A percentile compares a stretch with the other conserved stretches of the same genome.
Conservation (phyloP, 176 grass and related monocot genomes). For the Puya raimondii region DNA sequence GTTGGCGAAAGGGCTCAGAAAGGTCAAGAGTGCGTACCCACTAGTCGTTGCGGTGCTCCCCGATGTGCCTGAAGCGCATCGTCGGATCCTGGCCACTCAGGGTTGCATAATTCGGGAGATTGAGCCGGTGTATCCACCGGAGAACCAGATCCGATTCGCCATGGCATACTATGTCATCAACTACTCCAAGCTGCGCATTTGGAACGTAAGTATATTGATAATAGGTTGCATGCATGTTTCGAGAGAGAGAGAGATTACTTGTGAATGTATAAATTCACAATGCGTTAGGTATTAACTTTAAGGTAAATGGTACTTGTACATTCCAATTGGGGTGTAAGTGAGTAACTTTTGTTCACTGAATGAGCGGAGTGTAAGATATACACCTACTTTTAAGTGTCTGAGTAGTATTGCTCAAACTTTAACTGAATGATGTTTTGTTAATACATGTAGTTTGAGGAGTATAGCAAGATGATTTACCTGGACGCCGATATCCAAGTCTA, state of each 20-base stretch:
- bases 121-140: slow-evolving; percentile 5
- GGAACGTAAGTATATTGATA: neutral
- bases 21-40: neutral
- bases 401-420: too few relatives aligned
- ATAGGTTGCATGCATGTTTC: too few relatives aligned
- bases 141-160: neutral
- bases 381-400: too few relatives aligned
- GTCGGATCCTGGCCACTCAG: neutral
- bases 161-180: slow-evolving; percentile 12
- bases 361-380: too few relatives aligned
- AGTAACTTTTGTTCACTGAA: too few relatives aligned
- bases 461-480: slow-evolving; percentile 6
- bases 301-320: too few relatives aligned
- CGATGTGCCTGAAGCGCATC: neutral
- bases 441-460: slow-evolving; percentile 2
- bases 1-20: neutral
- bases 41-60: slow-evolving; percentile 5
- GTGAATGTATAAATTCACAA: too few relatives aligned
- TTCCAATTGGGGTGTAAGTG: too few relatives aligned
- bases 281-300: neutral
- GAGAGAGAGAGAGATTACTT: too few relatives aligned
- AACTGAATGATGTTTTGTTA: neutral
- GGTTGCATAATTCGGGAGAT: slow-evolving; percentile 13
- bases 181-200: slow-evolving; percentile 15
- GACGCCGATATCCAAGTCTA: slow-evolving; percentile 11